Base-by-base conservation (phyloP, 2,329 filamentous ascomycete genomes). In the Ceratocystis variospora region DNA sequence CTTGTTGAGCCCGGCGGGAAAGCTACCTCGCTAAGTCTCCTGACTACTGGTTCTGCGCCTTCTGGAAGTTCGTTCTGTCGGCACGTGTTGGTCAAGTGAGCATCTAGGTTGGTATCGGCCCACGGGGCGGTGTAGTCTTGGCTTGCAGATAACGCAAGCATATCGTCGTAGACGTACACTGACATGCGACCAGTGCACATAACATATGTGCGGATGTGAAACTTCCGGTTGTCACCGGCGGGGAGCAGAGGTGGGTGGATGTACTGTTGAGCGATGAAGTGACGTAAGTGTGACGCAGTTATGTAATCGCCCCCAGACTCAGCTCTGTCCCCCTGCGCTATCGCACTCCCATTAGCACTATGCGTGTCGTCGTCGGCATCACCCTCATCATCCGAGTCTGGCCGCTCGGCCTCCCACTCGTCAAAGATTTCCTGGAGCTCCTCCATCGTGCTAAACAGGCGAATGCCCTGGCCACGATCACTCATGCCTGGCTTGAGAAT, bases 401-500 rank as follows among this genome's bases (percentile, higher is more conserved):
- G 82, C 3, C 79, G 74, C 2, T 84, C 83, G 17, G 79, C 84
- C 73, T 96, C 93, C 91, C 94, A 99, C 66, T 84, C 87, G 70
- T 96, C 90, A 72, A 97, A 99, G 65, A 99, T 94, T 15, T 74
- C 81, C 68, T 88, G 87, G n/a, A 99, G 78, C 73, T 96, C 87
- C 66, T 87, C 85, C 78, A 94, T 89, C 1, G 85, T 90, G 71
- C 85, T 89, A 75, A 99, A 99, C 0, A 99, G 78, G 48, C 90
- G 79, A 67, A 99, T 96, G 0, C 94, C 94, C 74, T 96, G 92
- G 0, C 93, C 94, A 28, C 93, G 83, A 73, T 99, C 94, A 74
- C 90, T 96, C 94, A 99, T 97, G 7, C 93, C 88, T 0, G 94
- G 93, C 76, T 99, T 99, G 68, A 99, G 76, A 70, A 99, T 97